phyloP scores from a whole-genome alignment of 208 protist species.

The Herpetomonas tarakana region DNA sequence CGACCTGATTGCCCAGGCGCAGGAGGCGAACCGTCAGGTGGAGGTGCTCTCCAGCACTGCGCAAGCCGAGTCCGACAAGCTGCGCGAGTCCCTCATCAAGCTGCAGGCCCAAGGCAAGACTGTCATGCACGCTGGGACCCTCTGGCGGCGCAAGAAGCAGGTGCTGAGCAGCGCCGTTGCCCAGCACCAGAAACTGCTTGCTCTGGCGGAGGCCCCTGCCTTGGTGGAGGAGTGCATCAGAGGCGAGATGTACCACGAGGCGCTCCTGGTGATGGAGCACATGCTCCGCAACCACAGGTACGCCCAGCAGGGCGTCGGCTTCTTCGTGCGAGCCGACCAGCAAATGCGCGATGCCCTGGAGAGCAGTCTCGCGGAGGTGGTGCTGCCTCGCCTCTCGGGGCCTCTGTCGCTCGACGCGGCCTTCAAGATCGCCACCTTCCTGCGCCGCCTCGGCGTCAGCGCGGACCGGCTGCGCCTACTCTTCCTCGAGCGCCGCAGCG shows the following conservation, averaged over 20 bases:
- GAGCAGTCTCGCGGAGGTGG: constrained; percentile 26
- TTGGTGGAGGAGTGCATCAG: constrained; percentile 66
- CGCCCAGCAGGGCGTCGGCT: constrained; percentile 23
- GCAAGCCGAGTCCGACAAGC: constrained; percentile 28
- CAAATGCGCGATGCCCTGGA: constrained; percentile 33
- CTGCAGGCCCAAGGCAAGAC: constrained; percentile 48
- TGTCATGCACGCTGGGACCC: constrained; percentile 33
- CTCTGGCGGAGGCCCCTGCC: constrained; percentile 62
- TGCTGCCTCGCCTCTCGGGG: constrained; percentile 62
- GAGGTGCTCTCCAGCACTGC: constrained; percentile 28
- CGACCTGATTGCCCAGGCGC: constrained; percentile 48
- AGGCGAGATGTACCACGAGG: constrained; percentile 80
- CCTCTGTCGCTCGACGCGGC: constrained; percentile 59
- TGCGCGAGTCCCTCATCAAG: constrained; percentile 42
- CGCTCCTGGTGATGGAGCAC: constrained; percentile 65
- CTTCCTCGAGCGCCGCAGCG: constrained; percentile 48
- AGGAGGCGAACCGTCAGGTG: constrained; percentile 47
- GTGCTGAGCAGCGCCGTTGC: constrained; percentile 37
- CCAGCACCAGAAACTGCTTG: constrained; percentile 64
- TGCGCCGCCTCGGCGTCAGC: constrained; percentile 44
- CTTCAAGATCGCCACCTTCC: constrained; percentile 62
- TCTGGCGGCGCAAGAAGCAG: constrained; percentile 66
- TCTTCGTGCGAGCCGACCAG: constrained; percentile 26
- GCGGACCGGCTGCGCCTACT: constrained; percentile 30
- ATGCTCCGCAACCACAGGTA: constrained; percentile 36